These are phyloP conservation scores for Kalaharituber pfeilii DNA, from an alignment of 2,329 filamentous ascomycete genomes.

Conservation along the genomic window DNA sequence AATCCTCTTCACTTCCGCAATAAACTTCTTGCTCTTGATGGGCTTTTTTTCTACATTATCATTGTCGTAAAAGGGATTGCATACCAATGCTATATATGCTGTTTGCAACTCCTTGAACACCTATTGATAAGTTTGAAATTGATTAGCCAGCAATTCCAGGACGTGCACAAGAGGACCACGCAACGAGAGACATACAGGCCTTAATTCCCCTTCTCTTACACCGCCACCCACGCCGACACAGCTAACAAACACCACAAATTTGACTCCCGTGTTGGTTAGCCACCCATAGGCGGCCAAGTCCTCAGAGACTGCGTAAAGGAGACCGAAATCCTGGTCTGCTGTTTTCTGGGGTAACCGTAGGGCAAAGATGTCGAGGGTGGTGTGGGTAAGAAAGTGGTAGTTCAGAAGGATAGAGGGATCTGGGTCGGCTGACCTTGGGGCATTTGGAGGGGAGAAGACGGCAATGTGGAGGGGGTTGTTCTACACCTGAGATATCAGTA, in stretches of 20 bases:
- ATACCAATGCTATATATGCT: slow-evolving; percentile 73
- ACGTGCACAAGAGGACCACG: background rate
- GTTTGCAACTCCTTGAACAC: slow-evolving; percentile 81
- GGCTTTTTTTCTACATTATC: slow-evolving; percentile 63
- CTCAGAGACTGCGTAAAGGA: slow-evolving; percentile 87
- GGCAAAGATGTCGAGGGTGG: slow-evolving; percentile 85
- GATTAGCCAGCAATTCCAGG: background rate
- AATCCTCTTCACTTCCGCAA: slow-evolving; percentile 66
- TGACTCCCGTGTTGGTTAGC: slow-evolving; percentile 88
- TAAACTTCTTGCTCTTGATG: slow-evolving; percentile 68
- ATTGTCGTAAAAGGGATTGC: slow-evolving; percentile 89
- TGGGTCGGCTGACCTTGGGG: slow-evolving; percentile 31
- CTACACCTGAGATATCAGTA: slow-evolving; percentile 32
- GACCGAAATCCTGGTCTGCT: slow-evolving; percentile 68
- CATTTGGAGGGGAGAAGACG: slow-evolving; percentile 54
- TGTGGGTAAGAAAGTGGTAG: slow-evolving; percentile 79
- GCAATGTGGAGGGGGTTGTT: slow-evolving; percentile 92
- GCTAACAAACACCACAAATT: slow-evolving; percentile 79
- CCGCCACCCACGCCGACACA: slow-evolving; percentile 40
- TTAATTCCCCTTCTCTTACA: slow-evolving; percentile 70
- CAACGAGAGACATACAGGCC: slow-evolving; percentile 45
- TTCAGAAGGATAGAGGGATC: slow-evolving; percentile 46
- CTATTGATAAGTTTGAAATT: slow-evolving; percentile 27
- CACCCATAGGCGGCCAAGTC: slow-evolving; percentile 85
- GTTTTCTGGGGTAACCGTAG: slow-evolving; percentile 48